Evolutionary conservation across 148 eudicot genomes (phyloP).

Genomic region (Rhododendron ferrugineum): DNA sequence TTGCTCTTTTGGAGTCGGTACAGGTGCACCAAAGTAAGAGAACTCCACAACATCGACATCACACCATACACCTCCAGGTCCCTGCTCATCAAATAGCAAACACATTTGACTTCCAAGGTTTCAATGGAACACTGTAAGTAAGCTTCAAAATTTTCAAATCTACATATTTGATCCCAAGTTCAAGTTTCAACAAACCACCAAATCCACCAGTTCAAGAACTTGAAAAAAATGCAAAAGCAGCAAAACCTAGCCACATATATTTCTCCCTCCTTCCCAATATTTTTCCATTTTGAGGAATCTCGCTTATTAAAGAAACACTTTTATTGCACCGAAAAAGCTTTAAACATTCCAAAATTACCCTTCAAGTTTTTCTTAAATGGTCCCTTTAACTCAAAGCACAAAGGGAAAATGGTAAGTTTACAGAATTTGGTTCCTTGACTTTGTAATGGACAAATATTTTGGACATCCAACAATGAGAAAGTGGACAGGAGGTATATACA

Average conservation of each 20-base stretch:
- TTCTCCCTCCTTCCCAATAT: not conserved
- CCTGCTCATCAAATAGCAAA: slow-evolving; percentile 27
- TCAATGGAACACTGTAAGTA: not conserved
- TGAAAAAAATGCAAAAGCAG: not conserved
- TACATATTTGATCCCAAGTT: not conserved
- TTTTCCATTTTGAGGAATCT: not conserved
- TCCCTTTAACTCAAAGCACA: not conserved
- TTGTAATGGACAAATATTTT: not conserved
- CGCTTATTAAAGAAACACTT: not conserved
- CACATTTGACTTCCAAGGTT: not conserved
- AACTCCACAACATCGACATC: slow-evolving; percentile 70
- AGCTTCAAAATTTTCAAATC: not conserved
- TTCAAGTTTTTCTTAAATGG: not conserved
- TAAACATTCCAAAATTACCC: not conserved
- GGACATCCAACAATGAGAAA: not conserved
- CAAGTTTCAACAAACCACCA: not conserved
- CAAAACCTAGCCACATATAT: not conserved
- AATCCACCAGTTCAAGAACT: not conserved
- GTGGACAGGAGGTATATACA: not conserved
- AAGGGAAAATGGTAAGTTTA: not conserved
- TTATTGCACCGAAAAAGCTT: not conserved
- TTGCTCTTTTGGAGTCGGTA: slow-evolving; percentile 61
- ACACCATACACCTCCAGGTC: slow-evolving; percentile 77
- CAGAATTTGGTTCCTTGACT: not conserved
- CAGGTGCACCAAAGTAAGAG: slow-evolving; percentile 60